A percentile compares a stretch with the other conserved stretches of the same genome.
These are phyloP conservation scores for Sisymbrium irio DNA, from an alignment of 345 rosid species.

Conservation along the genomic window DNA sequence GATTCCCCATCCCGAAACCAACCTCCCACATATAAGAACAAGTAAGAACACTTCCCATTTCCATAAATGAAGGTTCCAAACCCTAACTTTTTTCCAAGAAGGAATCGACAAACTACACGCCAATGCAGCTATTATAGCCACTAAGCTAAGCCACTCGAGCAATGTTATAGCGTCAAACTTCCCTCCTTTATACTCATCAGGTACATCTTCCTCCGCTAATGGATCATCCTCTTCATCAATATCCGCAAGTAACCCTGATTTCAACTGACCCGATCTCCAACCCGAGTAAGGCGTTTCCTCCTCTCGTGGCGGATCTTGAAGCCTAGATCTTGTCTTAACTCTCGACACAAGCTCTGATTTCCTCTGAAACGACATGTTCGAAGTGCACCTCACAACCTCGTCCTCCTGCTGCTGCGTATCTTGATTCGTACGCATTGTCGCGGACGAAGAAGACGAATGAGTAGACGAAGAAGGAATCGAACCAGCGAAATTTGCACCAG, in stretches of 20 bases:
- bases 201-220: constrained; percentile 65
- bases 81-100: constrained; percentile 23
- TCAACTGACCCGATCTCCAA: constrained; percentile 51
- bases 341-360: constrained; percentile 42
- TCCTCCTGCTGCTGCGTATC: constrained; percentile 21
- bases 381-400: constrained; percentile 47
- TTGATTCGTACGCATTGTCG: constrained; percentile 25
- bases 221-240: constrained; percentile 70
- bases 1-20: constrained; percentile 93
- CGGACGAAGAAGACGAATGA: constrained; percentile 20
- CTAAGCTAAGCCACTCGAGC: constrained; percentile 68
- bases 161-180: constrained; percentile 44
- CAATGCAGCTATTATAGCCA: constrained; percentile 49
- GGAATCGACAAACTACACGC: constrained; percentile 48
- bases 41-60: constrained; percentile 80
- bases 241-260: constrained; percentile 47
- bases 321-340: constrained; percentile 68
- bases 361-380: constrained; percentile 49
- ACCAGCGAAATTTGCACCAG: constrained; percentile 4
- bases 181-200: constrained; percentile 51
- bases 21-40: constrained; percentile 78
- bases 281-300: constrained; percentile 42
- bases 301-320: constrained; percentile 62
- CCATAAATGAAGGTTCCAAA: constrained; percentile 72
- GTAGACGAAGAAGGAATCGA: constrained; percentile 23